Evolutionary conservation across 225 moss, liverwort and hornwort genomes (phyloP), one percentile per base, ranked within the genome.

Genomic region (Marchantia polymorpha): DNA sequence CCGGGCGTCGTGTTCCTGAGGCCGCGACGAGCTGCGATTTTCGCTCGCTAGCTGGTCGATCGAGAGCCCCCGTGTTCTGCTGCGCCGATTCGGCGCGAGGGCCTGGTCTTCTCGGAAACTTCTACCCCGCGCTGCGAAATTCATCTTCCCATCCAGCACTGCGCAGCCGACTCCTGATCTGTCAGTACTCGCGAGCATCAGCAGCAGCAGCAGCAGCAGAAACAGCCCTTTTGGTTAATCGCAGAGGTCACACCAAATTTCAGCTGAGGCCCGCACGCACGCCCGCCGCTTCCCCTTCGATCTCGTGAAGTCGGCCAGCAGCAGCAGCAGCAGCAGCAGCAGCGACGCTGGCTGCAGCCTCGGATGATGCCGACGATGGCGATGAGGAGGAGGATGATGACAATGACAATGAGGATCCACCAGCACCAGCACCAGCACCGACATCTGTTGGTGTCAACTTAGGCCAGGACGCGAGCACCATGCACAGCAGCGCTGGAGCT

Each of bases 281-380:
- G n/a, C n/a, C n/a, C n/a, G n/a, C 39, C 39, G 3, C 22, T 19
- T 64, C 23, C 64, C 74, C 74, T 54, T 74, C 74, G 70, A 74
- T 55, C 74, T 55, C 74, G 74, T 74, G 53, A 74, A 74, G 39
- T 39, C 39, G 39, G 39, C 39, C 5, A 5, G n/a, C n/a, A 5
- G 39, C 39, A 39, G 39, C 5, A 39, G 2, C 39, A 5, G 39
- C 39, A 39, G 39, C 5, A 5, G 39, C 39, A 39, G 39, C 5
- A 39, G 2, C 39, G 39, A 39, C 39, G 39, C 39, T 39, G 39
- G 39, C 39, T 39, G 39, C 39, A 39, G 39, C 39, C 39, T 5
- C 39, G 5, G 39, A 39, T 39, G 39, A 39, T 39, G 39, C 2
- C 5, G 39, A 39, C 5, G 39, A 39, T 39, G 39, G 39, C 5